These are phyloP conservation scores for Astragalus glycyphyllos DNA, from an alignment of 306 rosid genomes.

Conservation along the genomic window DNA sequence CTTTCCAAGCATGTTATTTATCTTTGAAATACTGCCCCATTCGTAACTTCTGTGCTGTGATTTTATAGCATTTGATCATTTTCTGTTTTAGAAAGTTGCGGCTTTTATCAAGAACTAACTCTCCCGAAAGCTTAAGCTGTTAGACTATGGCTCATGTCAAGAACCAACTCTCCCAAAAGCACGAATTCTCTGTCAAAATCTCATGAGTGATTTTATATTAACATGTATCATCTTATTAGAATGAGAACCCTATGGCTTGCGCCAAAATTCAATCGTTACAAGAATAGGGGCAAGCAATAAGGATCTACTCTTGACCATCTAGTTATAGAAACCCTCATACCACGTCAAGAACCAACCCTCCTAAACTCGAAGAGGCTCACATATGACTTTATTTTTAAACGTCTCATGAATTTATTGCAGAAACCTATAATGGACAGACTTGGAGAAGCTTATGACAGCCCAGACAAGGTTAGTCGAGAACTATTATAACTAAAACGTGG, in stretches of 20 bases:
- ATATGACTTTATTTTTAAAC: constrained; percentile 16
- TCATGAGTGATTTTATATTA: not conserved
- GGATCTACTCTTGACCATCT: constrained; percentile 23
- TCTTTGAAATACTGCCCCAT: constrained; percentile 20
- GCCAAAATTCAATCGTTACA: constrained; percentile 23
- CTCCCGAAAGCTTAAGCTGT: too few species aligned
- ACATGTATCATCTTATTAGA: not conserved
- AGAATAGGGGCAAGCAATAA: constrained; percentile 4
- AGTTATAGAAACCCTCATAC: constrained; percentile 13
- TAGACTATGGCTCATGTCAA: too few species aligned
- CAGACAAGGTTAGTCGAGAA: constrained; percentile 71
- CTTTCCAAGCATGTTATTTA: not conserved
- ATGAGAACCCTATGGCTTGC: constrained; percentile 1
- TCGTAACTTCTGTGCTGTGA: constrained; percentile 4
- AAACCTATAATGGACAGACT: constrained; percentile 94
- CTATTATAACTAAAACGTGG: constrained; percentile 30
- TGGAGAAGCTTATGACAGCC: constrained; percentile 89
- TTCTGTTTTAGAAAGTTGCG: constrained; percentile 30
- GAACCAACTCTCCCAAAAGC: too few species aligned
- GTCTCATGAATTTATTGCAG: constrained; percentile 55
- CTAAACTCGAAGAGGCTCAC: not conserved
- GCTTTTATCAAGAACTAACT: constrained; percentile 24
- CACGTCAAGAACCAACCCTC: constrained; percentile 16
- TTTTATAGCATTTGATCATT: constrained; percentile 13
- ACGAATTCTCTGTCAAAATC: too few species aligned